Evolutionary conservation across 2,329 filamentous ascomycete genomes (phyloP).

Genomic region (Orbilia javanica): DNA sequence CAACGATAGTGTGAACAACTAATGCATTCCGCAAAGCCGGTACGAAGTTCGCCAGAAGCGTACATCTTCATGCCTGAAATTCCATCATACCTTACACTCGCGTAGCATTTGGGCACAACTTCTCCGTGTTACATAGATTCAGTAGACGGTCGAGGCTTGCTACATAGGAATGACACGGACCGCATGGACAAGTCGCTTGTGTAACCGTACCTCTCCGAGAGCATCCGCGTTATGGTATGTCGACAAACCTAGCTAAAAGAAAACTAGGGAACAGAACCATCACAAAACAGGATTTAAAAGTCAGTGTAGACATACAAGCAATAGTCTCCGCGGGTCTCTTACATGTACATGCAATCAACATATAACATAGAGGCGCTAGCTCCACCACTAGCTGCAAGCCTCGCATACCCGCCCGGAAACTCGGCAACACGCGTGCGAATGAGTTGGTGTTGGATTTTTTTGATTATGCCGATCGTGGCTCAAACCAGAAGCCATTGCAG

Average conservation of each 20-base stretch:
- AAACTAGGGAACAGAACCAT: neutral
- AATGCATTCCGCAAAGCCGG: neutral
- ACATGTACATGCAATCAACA: neutral
- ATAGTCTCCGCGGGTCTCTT: neutral
- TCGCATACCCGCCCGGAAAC: slow-evolving; percentile 19
- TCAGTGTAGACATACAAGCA: neutral
- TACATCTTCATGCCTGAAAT: slow-evolving; percentile 5
- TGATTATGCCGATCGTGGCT: neutral
- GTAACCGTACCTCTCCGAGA: neutral
- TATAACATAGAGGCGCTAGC: slow-evolving; percentile 8
- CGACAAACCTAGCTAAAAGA: neutral
- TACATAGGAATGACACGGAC: slow-evolving; percentile 5
- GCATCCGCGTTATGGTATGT: neutral
- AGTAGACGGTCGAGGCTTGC: slow-evolving; percentile 22
- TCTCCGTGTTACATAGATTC: neutral
- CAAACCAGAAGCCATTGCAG: neutral
- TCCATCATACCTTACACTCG: neutral
- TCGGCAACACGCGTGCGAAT: neutral
- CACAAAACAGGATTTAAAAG: neutral
- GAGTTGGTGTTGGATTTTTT: slow-evolving; percentile 22
- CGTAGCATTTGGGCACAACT: neutral
- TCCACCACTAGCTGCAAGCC: neutral
- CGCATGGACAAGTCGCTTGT: neutral
- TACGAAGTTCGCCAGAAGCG: neutral
- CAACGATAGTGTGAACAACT: neutral